Conservation (phyloP, 257 asterid species). For the Solanum verrucosum region DNA sequence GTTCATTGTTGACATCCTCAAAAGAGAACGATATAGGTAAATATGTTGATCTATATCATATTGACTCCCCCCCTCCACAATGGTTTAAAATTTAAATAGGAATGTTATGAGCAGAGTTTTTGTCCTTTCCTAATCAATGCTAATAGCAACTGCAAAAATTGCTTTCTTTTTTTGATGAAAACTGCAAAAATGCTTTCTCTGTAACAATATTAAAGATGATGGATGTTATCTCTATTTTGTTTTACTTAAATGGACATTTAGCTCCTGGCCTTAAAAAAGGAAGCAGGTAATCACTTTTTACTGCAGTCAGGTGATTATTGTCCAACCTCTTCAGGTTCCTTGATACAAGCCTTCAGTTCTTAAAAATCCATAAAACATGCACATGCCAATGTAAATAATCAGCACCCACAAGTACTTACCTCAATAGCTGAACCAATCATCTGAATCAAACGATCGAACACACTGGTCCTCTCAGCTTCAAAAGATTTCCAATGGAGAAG, state of each 20-base stretch:
- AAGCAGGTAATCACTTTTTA: background rate
- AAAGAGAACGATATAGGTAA: background rate
- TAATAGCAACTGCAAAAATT: background rate
- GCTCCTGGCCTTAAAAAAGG: background rate
- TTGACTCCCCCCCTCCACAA: background rate
- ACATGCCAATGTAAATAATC: background rate
- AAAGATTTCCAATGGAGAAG: constrained; percentile 98
- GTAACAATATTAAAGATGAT: background rate
- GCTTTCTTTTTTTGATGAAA: background rate
- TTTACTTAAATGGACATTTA: background rate
- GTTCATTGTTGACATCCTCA: background rate
- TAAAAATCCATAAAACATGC: background rate
- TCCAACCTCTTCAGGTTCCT: background rate
- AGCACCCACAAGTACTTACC: constrained; percentile 33
- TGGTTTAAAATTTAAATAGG: background rate
- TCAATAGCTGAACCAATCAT: constrained; percentile 97
- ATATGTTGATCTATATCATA: background rate
- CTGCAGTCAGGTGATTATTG: background rate
- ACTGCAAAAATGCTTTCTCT: background rate
- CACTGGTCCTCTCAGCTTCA: constrained; percentile 98
- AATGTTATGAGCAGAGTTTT: background rate
- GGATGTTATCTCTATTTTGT: background rate
- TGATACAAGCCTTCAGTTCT: background rate
- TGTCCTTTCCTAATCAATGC: background rate
- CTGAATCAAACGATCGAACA: constrained; percentile 94